Evolutionary conservation across 2,329 filamentous ascomycete genomes (phyloP).

Genomic region (Claviceps monticola): DNA sequence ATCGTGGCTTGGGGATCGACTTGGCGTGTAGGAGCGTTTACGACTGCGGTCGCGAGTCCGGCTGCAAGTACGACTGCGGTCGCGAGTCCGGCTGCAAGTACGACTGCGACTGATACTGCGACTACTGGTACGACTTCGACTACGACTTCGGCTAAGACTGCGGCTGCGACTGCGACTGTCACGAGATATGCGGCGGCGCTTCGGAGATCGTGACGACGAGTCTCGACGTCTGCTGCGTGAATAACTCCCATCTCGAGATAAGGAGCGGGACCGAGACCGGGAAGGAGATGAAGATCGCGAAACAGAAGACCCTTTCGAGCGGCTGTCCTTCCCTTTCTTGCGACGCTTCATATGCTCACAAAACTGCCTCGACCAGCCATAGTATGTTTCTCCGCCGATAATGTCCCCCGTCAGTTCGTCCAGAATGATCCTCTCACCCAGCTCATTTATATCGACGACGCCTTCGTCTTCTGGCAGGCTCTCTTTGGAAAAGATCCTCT

Average conservation of each 20-base stretch:
- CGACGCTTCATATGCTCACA: constrained; percentile 66
- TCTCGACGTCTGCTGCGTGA: constrained; percentile 17
- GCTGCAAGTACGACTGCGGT: constrained; percentile 12
- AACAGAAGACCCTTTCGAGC: constrained; percentile 19
- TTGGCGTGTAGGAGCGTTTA: constrained; percentile 11
- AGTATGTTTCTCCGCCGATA: constrained; percentile 60
- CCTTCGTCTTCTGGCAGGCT: constrained; percentile 34
- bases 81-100: constrained; percentile 11
- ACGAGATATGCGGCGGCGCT: constrained; percentile 16
- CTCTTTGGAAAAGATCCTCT: constrained; percentile 49
- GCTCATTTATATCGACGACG: constrained; percentile 53
- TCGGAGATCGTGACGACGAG: constrained; percentile 17
- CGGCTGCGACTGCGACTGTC: constrained; percentile 11
- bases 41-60: constrained; percentile 12
- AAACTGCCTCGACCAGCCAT: constrained; percentile 73
- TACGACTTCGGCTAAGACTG: constrained; percentile 11
- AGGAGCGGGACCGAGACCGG: constrained; percentile 12
- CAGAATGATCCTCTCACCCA: constrained; percentile 54
- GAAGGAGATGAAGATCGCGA: constrained; percentile 16
- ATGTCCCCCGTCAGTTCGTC: constrained; percentile 55
- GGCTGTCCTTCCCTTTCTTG: constrained; percentile 16
- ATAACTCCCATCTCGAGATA: constrained; percentile 10
- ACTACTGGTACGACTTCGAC: constrained; percentile 9
- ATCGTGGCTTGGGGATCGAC: constrained; percentile 12
- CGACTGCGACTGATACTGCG: constrained; percentile 11